These are phyloP conservation scores for Nannizziopsis barbatae DNA, from an alignment of 2,329 filamentous ascomycete species.

Conservation along the genomic window DNA sequence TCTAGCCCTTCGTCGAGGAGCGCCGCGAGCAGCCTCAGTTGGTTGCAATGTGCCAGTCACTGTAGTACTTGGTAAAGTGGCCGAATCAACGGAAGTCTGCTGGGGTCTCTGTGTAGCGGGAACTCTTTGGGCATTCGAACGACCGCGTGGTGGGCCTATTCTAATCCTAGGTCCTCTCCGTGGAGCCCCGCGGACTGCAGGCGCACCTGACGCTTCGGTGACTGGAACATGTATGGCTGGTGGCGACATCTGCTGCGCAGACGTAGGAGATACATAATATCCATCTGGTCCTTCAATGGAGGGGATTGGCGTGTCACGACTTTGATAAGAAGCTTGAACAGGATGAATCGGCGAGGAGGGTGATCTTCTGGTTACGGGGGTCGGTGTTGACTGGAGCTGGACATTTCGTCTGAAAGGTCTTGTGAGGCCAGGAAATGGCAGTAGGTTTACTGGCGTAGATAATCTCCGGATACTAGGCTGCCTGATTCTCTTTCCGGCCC, in stretches of 20 bases:
- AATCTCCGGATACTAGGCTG: background rate
- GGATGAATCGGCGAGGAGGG: background rate
- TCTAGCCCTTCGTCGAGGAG: conserved; percentile 1
- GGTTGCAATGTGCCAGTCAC: background rate
- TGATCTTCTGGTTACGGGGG: background rate
- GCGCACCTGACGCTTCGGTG: background rate
- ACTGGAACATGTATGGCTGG: background rate
- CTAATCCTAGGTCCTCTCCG: conserved; percentile 2
- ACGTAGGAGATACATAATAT: background rate
- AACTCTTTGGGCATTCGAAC: background rate
- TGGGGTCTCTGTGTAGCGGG: background rate
- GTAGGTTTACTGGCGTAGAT: background rate
- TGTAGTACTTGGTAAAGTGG: background rate
- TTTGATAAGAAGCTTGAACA: background rate
- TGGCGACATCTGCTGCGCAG: background rate
- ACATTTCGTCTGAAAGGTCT: conserved; percentile 8
- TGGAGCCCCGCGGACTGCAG: background rate
- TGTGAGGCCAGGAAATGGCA: conserved; percentile 9
- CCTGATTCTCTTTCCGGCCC: conserved; percentile 4
- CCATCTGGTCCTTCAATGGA: background rate
- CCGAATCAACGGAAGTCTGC: background rate
- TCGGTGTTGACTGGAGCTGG: background rate
- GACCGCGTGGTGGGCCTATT: conserved; percentile 7
- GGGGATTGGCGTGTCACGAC: conserved; percentile 1
- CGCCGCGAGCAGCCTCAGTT: background rate